phyloP scores from a whole-genome alignment of 805 yeast species.

The Spathaspora sp. region DNA sequence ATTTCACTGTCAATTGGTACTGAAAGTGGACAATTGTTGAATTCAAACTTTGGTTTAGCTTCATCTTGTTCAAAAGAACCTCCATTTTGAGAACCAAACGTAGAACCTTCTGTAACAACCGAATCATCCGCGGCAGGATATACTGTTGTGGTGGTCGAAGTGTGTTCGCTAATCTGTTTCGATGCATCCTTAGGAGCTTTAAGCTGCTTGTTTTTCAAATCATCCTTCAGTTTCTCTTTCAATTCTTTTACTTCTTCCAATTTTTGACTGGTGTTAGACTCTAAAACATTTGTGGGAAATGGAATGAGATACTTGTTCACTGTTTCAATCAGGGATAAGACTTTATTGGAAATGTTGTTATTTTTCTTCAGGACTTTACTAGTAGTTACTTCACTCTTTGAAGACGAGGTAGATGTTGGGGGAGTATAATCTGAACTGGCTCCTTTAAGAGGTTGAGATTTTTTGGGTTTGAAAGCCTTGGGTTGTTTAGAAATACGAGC shows the following conservation, averaged over 20 bases:
- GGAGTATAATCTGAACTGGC: background rate
- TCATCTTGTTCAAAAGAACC: background rate
- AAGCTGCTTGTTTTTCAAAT: background rate
- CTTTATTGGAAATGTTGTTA: background rate
- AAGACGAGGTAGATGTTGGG: background rate
- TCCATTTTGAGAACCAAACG: background rate
- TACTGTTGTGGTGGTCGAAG: background rate
- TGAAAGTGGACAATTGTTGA: background rate
- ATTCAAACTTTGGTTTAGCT: background rate
- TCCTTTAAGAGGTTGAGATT: background rate
- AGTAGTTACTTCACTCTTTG: background rate
- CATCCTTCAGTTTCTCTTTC: background rate
- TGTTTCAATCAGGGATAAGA: background rate
- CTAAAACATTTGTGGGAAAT: background rate
- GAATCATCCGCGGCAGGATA: background rate
- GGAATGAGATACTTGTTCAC: background rate
- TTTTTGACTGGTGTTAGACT: background rate
- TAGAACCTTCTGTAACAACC: background rate
- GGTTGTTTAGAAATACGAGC: background rate
- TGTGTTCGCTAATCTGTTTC: background rate
- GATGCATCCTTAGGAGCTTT: background rate
- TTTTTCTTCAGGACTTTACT: background rate
- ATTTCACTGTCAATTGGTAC: background rate
- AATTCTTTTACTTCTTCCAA: background rate
- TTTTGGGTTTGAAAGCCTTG: background rate